Evolutionary conservation across 768 basidiomycete species (phyloP).

Genomic region (Macrolepiota albuminosa): DNA sequence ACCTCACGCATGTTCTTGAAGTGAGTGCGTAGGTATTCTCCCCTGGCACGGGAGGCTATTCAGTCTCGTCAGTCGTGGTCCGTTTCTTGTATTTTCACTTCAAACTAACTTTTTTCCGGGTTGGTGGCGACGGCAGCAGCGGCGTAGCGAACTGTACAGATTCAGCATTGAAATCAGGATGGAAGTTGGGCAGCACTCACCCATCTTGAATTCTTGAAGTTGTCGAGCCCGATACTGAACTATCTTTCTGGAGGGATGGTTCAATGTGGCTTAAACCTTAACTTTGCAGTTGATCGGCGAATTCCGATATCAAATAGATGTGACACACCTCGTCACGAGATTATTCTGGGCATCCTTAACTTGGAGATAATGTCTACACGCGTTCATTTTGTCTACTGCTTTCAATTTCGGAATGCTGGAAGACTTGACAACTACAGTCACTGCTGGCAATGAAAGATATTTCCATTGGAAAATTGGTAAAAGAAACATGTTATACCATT

Average conservation of each 20-base stretch:
- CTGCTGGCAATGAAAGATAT: too few relatives aligned
- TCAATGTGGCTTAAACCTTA: constrained; percentile 44
- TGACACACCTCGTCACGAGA: not conserved
- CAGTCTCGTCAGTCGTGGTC: constrained; percentile 17
- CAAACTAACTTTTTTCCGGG: constrained; percentile 87
- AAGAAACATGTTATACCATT: too few relatives aligned
- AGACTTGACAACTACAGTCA: too few relatives aligned
- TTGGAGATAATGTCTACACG: too few relatives aligned
- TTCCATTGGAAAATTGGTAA: too few relatives aligned
- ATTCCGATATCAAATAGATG: constrained; percentile 6
- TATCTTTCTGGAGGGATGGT: constrained; percentile 15
- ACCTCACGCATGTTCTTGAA: constrained; percentile 99
- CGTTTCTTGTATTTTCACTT: not conserved
- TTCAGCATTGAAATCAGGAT: constrained; percentile 16
- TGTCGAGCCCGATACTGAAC: constrained; percentile 35
- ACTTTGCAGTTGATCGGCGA: constrained; percentile 29
- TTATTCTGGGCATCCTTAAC: too few relatives aligned
- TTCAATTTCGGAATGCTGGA: too few relatives aligned
- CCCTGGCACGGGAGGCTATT: constrained; percentile 85
- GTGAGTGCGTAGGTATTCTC: constrained; percentile 97
- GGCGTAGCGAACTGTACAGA: constrained; percentile 81
- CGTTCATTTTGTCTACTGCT: too few relatives aligned
- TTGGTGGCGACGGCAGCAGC: constrained; percentile 81
- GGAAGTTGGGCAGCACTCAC: constrained; percentile 36
- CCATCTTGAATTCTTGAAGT: constrained; percentile 63